Evolutionary conservation across 768 basidiomycete genomes (phyloP), one percentile per base, ranked within the genome.

Genomic region (Jaapia argillacea): DNA sequence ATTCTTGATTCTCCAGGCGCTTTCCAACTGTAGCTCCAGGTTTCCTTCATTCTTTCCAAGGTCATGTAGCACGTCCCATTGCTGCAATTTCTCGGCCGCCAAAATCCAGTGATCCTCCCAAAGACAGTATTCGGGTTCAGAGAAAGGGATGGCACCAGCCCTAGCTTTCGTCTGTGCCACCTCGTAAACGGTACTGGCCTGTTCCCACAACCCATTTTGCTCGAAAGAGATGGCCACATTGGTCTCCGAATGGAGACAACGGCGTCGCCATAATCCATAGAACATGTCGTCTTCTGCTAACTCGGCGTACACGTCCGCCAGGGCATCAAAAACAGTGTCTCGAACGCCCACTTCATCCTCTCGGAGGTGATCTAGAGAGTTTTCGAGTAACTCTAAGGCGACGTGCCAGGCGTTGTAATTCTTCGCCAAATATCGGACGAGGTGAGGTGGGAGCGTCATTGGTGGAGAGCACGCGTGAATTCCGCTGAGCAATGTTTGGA

Each of bases 91-190:
- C 65, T 94, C 89, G 1, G 91, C 84, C 1, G 92, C 75, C 5
- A 93, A 66, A 46, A 99, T 86, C 94, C 96, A 99, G 59, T 99
- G 96, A 58, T 99, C 96, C 55, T 99, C 96, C 96, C 96, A 99
- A 16, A 99, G 68, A 54, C 87, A 91, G 59, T 93, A 97, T 60
- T 99, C 96, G 1, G 85, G 72, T 60, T 99, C 96, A 10, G 86
- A 84, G 66, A 93, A 98, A 1, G 92, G 81, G 42, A 96, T 78
- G 4, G 75, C 66, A 4, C 90, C 89, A 3, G 75, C 70, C 37
- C 91, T 74, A 5, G 91, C 83, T 60, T 82, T 87, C 51, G 69
- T 80, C 62, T 97, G 93, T 1, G 93, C 96, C 21, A 69, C 65
- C 62, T 99, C 96, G 61, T 99, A 97, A 31, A 82, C 74, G 47